These are phyloP conservation scores for Guyanaporus albipodus DNA, from an alignment of 768 basidiomycete species.

Conservation along the genomic window DNA sequence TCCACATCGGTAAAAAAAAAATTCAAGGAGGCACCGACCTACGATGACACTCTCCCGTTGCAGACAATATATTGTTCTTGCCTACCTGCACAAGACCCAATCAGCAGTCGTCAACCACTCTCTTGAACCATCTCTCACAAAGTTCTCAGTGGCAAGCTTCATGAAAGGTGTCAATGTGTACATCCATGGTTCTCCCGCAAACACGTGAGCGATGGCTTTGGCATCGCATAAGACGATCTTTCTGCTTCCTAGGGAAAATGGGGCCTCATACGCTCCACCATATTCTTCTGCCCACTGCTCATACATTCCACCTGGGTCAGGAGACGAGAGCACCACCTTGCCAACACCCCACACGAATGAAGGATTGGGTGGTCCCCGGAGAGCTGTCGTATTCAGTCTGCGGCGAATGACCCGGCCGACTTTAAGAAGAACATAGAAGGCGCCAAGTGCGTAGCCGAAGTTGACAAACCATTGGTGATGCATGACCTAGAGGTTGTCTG, in stretches of 20 bases:
- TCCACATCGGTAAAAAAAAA: too few relatives aligned
- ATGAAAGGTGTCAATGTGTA: slow-evolving; percentile 26
- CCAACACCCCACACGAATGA: slow-evolving; percentile 17
- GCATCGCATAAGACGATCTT: slow-evolving; percentile 42
- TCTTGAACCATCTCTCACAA: too few relatives aligned
- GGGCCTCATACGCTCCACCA: slow-evolving; percentile 43
- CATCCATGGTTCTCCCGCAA: slow-evolving; percentile 46
- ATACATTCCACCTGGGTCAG: slow-evolving; percentile 34
- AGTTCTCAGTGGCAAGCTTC: slow-evolving; percentile 26
- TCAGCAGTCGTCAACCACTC: too few relatives aligned
- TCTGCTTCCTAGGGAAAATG: slow-evolving; percentile 36
- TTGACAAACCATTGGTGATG: slow-evolving; percentile 1
- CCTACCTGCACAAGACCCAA: too few relatives aligned
- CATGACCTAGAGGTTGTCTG: neutral
- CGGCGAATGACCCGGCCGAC: neutral
- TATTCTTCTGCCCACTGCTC: slow-evolving; percentile 47
- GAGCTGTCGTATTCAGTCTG: slow-evolving; percentile 16
- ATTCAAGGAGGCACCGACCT: too few relatives aligned
- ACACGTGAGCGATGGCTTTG: slow-evolving; percentile 50
- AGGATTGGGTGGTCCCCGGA: slow-evolving; percentile 18
- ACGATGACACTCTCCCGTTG: too few relatives aligned
- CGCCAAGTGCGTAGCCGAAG: neutral
- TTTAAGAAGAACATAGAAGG: slow-evolving; percentile 9
- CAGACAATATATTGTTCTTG: too few relatives aligned
- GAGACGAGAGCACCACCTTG: neutral